Base-by-base conservation (phyloP, 1,284 basidiomycete species). In the Coriolopsis trogii region DNA sequence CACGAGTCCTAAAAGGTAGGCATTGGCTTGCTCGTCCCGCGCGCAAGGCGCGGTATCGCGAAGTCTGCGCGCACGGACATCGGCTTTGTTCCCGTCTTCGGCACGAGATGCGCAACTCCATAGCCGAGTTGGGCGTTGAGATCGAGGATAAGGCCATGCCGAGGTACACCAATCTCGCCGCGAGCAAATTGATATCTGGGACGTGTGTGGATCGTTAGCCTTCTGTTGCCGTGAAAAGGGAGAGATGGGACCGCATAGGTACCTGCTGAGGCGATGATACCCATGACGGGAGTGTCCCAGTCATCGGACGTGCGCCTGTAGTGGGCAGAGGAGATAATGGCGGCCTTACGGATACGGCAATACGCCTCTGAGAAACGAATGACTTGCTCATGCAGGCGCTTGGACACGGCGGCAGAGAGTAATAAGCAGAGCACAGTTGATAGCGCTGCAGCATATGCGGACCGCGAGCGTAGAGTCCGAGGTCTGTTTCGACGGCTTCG, bases 91-190 rank as follows among this genome's bases (percentile, higher is more conserved):
- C 49, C 49, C 16, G 66, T 69, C 45, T 64, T 10, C 49, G 33
- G 16, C 74, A 60, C 3, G 76, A 63, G 58, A 75, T 66, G 1
- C 64, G 68, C 9, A 75, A 58, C 0, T 69, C 73, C 6, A 63
- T 49, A 9, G 68, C 57, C 3, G 74, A 76, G 56, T 77, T 76
- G 24, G 73, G 65, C 0, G 68, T 64, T 4, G 75, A 77, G 31
- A 77, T 66, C 0, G 70, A 67, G 55, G 76, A 77, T 1, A 60
- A 50, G 1, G n/a, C n/a, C n/a, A n/a, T n/a, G n/a, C n/a, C n/a
- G n/a, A n/a, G n/a, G n/a, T n/a, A n/a, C n/a, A n/a, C n/a, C n/a
- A n/a, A n/a, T n/a, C n/a, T n/a, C n/a, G 67, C 61, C 30, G 61
- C 56, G 46, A 67, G 70, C 0, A 67, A 66, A 37, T 71, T 59